Percentiles rank a stretch among this genome's conserved stretches.
Conservation (phyloP, 2,329 filamentous ascomycete genomes). For the Microthyrium microscopicum region DNA sequence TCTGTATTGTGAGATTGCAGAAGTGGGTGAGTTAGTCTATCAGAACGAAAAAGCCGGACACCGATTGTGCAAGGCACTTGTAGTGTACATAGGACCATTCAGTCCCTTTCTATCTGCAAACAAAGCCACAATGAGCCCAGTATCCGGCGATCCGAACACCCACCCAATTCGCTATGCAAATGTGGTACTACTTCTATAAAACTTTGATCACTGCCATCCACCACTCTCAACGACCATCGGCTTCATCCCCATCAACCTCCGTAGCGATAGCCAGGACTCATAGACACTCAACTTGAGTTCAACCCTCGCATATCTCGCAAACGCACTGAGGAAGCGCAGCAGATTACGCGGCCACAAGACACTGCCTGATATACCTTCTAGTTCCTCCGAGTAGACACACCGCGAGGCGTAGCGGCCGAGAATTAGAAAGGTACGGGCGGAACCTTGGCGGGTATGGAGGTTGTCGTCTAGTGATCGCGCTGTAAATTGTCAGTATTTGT, state of each 20-base stretch:
- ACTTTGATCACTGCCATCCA: no score
- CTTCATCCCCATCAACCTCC: conserved; percentile 31
- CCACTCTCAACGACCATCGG: conserved; percentile 10
- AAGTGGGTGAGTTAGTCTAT: no score
- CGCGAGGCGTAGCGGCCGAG: conserved; percentile 46
- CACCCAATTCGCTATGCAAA: no score
- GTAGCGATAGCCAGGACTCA: conserved; percentile 36
- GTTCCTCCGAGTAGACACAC: conserved; percentile 43
- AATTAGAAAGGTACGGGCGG: conserved; percentile 45
- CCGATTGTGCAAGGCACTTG: no score
- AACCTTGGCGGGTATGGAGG: conserved; percentile 53
- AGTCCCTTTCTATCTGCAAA: neutral
- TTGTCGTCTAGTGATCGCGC: conserved; percentile 83
- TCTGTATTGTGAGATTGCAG: no score
- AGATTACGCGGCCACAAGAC: conserved; percentile 36
- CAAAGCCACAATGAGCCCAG: neutral
- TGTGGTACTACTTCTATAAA: no score
- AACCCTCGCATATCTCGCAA: conserved; percentile 36
- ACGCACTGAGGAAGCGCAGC: conserved; percentile 33
- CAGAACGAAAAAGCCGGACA: no score
- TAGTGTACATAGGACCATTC: neutral
- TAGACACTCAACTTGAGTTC: conserved; percentile 42
- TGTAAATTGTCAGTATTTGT: conserved; percentile 14
- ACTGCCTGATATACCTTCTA: conserved; percentile 35
- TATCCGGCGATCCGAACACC: neutral